Conservation (phyloP, 106 monocot species). For the Phalaenopsis aphrodite region DNA sequence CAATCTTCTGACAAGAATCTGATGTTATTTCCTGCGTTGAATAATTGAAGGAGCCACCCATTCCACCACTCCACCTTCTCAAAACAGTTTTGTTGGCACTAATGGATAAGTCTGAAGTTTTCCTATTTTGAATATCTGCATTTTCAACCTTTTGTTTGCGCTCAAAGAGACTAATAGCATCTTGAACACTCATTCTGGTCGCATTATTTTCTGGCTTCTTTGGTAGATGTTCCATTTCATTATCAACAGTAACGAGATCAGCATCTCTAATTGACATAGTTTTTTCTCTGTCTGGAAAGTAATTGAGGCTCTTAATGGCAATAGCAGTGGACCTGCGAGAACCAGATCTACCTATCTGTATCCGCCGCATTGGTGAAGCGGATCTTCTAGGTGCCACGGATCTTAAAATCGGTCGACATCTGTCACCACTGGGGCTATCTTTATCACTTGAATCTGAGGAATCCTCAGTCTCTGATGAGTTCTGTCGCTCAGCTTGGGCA, state of each 20-base stretch:
- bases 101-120: conserved; percentile 26
- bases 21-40: conserved; percentile 25
- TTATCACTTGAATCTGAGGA: conserved; percentile 49
- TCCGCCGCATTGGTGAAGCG: conserved; percentile 89
- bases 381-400: conserved; percentile 87
- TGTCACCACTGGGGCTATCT: conserved; percentile 43
- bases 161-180: conserved; percentile 94
- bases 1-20: conserved; percentile 12
- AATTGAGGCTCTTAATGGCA: conserved; percentile 76
- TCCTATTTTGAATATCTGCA: conserved; percentile 38
- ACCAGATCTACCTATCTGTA: conserved; percentile 90
- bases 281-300: conserved; percentile 70
- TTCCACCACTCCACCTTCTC: conserved; percentile 94
- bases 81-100: conserved; percentile 68
- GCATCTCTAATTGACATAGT: conserved; percentile 30
- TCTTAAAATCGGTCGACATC: conserved; percentile 71
- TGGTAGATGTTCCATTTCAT: conserved; percentile 32
- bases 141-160: conserved; percentile 72
- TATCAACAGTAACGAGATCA: conserved; percentile 36
- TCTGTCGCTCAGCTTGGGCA: conserved; percentile 79
- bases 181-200: conserved; percentile 92
- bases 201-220: conserved; percentile 66
- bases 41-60: conserved; percentile 47
- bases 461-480: conserved; percentile 61
- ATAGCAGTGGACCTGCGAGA: conserved; percentile 72